Percentiles rank a stretch among this genome's conserved stretches.
Evolutionary conservation across 2,329 filamentous ascomycete species (phyloP).

Genomic region (Colletotrichum sublineola): DNA sequence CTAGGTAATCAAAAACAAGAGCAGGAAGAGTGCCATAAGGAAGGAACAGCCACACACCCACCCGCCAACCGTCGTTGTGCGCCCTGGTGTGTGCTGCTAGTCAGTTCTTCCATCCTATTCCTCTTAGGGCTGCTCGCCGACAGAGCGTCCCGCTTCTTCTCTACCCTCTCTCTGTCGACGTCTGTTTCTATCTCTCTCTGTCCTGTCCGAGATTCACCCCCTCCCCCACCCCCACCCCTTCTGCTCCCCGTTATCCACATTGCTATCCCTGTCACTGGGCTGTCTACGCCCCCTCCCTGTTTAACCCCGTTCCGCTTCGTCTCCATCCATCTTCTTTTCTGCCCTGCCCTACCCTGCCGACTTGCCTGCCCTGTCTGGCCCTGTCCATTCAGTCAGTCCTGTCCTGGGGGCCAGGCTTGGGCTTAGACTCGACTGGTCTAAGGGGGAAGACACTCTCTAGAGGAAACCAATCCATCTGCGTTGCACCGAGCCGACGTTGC

Average conservation of each 20-base stretch:
- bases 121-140: conserved; percentile 37
- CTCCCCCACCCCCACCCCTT: not conserved
- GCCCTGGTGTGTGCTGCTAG: conserved; percentile 28
- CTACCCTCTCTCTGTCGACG: not conserved
- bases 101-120: conserved; percentile 38
- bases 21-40: conserved; percentile 1
- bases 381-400: not conserved
- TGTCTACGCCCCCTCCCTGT: not conserved
- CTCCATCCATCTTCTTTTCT: conserved; percentile 13
- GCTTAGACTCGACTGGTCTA: not conserved
- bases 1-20: conserved; percentile 10
- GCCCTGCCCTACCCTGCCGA: conserved; percentile 11
- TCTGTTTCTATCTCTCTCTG: not conserved
- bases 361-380: not conserved
- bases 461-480: conserved; percentile 3
- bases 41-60: conserved; percentile 31
- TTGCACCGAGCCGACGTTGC: conserved; percentile 6
- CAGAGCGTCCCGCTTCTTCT: conserved; percentile 16
- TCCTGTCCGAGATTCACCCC: conserved; percentile 11
- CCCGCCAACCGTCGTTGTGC: conserved; percentile 24
- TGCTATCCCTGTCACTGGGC: not conserved
- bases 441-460: not conserved
- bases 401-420: conserved; percentile 1
- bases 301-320: not conserved
- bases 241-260: not conserved